Evolutionary conservation across 495 filamentous ascomycete genomes (phyloP), one percentile per base, ranked within the genome.

Genomic region (Parachaetomium inaequale): DNA sequence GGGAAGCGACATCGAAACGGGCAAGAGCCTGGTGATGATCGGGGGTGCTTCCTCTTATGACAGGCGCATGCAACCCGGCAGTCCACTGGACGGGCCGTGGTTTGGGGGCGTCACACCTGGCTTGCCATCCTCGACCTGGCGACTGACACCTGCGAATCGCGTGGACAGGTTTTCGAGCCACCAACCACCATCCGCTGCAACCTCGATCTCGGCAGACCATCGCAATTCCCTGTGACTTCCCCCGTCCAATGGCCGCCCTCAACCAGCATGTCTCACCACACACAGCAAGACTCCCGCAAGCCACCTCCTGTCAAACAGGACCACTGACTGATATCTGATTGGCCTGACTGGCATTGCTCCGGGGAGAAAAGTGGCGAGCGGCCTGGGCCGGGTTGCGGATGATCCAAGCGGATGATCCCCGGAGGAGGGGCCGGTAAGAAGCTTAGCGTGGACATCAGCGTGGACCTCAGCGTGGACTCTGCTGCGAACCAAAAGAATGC

Each of bases 11-110:
- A 19, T 46, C 51, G 21, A 62, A 55, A 55, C 19, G 14, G 40
- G 59, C 38, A 55, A 56, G 43, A 21, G 51, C 26, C 31, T 49
- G 42, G 19, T 49, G 42, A 26, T 47, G 59, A 38, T 55, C 51
- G 50, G 59, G 45, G 31, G 21, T 12, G 40, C 49, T 55, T 47
- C 42, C 60, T 23, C 45, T 56, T 56, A 31, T 62, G 60, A 56
- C 14, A 28, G 17, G 0, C 7, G 36, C 21, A 61, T 61, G 59
- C 11, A 55, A 61, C 58, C 55, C 23, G 3, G 3, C 31, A 40
- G 38, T 4, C 38, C 38, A 34, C 32, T 11, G 11, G 32, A 34
- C 32, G 32, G 32, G 32, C 11, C 32, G 32, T 11, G 6, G 32
- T 34, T 34, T n/a, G n/a, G n/a, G n/a, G n/a, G n/a, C n/a, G 32